Percentiles rank a stretch among this genome's conserved stretches.
Evolutionary conservation across 1,139 yeast genomes (phyloP).

Genomic region (Geotrichum carabidarum): DNA sequence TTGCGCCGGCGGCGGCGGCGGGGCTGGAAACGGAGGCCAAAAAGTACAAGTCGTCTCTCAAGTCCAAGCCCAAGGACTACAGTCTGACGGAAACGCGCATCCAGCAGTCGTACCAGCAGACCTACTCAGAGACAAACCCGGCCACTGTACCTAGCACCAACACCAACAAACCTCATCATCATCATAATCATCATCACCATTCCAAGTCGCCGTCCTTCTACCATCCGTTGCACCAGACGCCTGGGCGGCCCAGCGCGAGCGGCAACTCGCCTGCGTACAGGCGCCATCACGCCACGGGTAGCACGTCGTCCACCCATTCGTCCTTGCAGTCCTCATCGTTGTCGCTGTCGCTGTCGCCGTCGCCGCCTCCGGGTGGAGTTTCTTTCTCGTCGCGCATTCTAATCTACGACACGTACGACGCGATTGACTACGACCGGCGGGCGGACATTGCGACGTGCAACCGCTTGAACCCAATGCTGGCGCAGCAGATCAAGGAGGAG

Average conservation of each 20-base stretch:
- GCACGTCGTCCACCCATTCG: slow-evolving; percentile 11
- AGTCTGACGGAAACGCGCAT: neutral
- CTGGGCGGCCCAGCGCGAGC: slow-evolving; percentile 20
- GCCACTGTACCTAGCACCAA: neutral
- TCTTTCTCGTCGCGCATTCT: slow-evolving; percentile 78
- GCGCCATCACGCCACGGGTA: slow-evolving; percentile 19
- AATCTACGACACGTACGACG: slow-evolving; percentile 79
- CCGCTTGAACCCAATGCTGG: slow-evolving; percentile 64
- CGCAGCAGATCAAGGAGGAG: slow-evolving; percentile 83
- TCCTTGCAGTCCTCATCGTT: neutral
- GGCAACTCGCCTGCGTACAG: slow-evolving; percentile 17
- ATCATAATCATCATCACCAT: no score
- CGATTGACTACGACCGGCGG: slow-evolving; percentile 83
- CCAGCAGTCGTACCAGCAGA: neutral
- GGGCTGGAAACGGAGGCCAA: slow-evolving; percentile 11
- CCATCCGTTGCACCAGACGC: slow-evolving; percentile 25
- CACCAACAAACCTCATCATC: no score
- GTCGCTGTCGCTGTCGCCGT: no score
- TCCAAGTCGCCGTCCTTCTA: neutral
- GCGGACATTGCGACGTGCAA: slow-evolving; percentile 94
- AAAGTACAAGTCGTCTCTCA: slow-evolving; percentile 11
- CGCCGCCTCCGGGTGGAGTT: slow-evolving; percentile 39
- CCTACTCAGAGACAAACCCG: neutral
- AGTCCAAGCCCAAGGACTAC: slow-evolving; percentile 16
- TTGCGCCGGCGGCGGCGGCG: slow-evolving; percentile 13